These are phyloP conservation scores for Melaleuca alternifolia DNA, from an alignment of 345 rosid genomes.

Conservation along the genomic window DNA sequence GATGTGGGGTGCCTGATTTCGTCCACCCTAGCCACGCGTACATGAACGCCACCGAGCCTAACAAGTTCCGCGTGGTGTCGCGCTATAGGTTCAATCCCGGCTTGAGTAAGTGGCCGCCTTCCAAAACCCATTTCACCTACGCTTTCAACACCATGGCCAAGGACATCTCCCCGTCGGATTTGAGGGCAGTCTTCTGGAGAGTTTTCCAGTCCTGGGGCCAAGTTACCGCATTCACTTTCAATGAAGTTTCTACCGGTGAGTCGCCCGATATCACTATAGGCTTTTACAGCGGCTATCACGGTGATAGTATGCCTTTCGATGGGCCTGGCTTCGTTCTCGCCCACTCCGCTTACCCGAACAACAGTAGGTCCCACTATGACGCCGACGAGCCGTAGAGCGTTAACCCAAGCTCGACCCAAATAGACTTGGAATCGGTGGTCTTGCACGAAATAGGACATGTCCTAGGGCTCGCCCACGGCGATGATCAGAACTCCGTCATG, in stretches of 20 bases:
- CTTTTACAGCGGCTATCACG: constrained; percentile 1
- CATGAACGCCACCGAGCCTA: not conserved
- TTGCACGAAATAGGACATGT: constrained; percentile 23
- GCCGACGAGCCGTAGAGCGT: constrained; percentile 13
- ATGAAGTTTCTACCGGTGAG: not conserved
- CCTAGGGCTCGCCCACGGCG: constrained; percentile 12
- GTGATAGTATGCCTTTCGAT: constrained; percentile 4
- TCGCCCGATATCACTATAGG: constrained; percentile 4
- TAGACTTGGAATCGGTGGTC: constrained; percentile 10
- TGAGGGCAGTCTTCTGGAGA: constrained; percentile 1
- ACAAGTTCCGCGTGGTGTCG: not conserved
- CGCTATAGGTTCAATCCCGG: not conserved
- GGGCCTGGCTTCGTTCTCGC: constrained; percentile 7
- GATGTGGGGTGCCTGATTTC: constrained; percentile 11
- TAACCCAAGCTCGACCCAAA: not conserved
- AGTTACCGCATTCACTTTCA: constrained; percentile 8
- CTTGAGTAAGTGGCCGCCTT: not conserved
- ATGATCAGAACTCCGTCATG: constrained; percentile 9
- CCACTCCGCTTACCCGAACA: not conserved
- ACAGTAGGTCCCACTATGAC: constrained; percentile 11
- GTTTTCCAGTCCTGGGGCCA: constrained; percentile 15
- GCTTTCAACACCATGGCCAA: not conserved
- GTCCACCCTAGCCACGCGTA: not conserved
- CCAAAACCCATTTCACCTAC: not conserved
- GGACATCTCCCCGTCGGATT: not conserved